Evolutionary conservation across 768 basidiomycete genomes (phyloP).

Genomic region (Solioccasus polychromus): DNA sequence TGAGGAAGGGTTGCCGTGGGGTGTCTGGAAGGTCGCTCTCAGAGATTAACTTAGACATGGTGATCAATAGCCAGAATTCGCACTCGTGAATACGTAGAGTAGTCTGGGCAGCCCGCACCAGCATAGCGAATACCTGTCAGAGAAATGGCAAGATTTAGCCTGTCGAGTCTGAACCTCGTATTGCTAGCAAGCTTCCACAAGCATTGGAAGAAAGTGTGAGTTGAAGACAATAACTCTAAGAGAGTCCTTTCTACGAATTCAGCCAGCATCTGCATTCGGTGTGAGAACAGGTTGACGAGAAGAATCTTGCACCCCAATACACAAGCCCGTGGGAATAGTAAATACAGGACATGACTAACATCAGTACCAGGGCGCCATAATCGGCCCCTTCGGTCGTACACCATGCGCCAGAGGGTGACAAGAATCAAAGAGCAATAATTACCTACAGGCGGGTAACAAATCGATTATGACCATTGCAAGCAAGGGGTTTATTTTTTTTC

Average conservation of each 20-base stretch:
- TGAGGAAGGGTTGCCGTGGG: slow-evolving; percentile 57
- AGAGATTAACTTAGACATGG: neutral
- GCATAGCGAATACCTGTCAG: slow-evolving; percentile 20
- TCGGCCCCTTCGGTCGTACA: too few relatives aligned
- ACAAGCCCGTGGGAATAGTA: neutral
- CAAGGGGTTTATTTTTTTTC: slow-evolving; percentile 10
- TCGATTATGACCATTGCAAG: too few relatives aligned
- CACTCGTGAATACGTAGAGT: slow-evolving; percentile 57
- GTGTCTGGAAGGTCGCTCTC: slow-evolving; percentile 35
- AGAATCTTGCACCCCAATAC: neutral
- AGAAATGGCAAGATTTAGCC: slow-evolving; percentile 19
- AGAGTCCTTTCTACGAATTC: slow-evolving; percentile 8
- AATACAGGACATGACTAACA: slow-evolving; percentile 6
- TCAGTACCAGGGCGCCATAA: too few relatives aligned
- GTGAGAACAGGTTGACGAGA: neutral
- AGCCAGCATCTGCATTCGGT: slow-evolving; percentile 6
- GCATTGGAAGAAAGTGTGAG: neutral
- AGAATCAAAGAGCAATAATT: too few relatives aligned
- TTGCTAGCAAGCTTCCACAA: slow-evolving; percentile 10
- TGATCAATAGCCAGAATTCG: slow-evolving; percentile 1
- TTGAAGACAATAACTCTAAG: slow-evolving; percentile 3
- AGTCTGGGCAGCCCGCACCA: slow-evolving; percentile 54
- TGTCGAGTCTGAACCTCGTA: slow-evolving; percentile 24
- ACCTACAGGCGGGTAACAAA: too few relatives aligned
- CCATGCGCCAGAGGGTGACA: too few relatives aligned